Conservation (phyloP, 257 asterid genomes). For the Penstemon barbatus region DNA sequence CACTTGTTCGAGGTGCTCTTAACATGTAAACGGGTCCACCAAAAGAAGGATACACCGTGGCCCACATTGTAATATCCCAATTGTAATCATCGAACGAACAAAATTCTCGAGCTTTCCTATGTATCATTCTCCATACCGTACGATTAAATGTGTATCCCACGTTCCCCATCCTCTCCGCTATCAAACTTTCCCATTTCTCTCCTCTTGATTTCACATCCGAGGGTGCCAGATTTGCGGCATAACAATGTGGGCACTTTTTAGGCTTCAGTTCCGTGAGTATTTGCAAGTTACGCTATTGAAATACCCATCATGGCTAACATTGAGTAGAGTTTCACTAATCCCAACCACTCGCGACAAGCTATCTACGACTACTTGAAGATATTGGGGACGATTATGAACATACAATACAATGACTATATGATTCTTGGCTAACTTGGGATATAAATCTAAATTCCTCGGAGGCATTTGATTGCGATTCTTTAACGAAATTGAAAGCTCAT, state of each 20-base stretch:
- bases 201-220: slow-evolving; percentile 84
- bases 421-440: slow-evolving; percentile 62
- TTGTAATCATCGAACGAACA: slow-evolving; percentile 90
- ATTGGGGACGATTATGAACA: slow-evolving; percentile 94
- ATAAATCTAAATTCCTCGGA: slow-evolving; percentile 71
- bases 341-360: slow-evolving; percentile 77
- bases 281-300: slow-evolving; percentile 79
- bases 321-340: slow-evolving; percentile 71
- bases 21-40: slow-evolving; percentile 78
- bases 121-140: slow-evolving; percentile 86
- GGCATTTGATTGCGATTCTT: slow-evolving; percentile 63
- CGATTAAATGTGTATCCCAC: slow-evolving; percentile 92
- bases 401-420: slow-evolving; percentile 77
- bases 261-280: slow-evolving; percentile 62
- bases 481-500: slow-evolving; percentile 54
- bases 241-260: slow-evolving; percentile 76
- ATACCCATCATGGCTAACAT: slow-evolving; percentile 91
- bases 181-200: slow-evolving; percentile 66
- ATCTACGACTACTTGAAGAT: slow-evolving; percentile 66
- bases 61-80: slow-evolving; percentile 99
- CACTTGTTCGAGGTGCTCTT: slow-evolving; percentile 86
- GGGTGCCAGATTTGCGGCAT: slow-evolving; percentile 92
- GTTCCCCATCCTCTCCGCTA: slow-evolving; percentile 95
- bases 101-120: slow-evolving; percentile 66
- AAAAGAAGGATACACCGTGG: slow-evolving; percentile 91